Conservation (phyloP, 805 yeast genomes). For the Spathaspora boniae region DNA sequence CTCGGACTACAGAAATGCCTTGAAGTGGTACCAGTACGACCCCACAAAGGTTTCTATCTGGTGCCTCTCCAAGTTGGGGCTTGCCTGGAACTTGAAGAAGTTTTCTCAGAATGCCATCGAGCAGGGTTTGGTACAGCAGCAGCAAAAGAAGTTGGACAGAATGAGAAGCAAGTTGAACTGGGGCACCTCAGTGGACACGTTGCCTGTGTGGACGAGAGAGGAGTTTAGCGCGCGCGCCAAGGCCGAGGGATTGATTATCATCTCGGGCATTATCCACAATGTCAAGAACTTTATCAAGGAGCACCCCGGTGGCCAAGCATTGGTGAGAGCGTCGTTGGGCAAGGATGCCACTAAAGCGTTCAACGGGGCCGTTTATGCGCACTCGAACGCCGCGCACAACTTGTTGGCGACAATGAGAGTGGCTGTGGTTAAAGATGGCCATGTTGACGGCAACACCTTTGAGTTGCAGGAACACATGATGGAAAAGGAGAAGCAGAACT, state of each 20-base stretch:
- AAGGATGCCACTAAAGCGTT: conserved; percentile 83
- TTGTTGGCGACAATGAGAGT: conserved; percentile 79
- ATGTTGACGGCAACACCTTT: conserved; percentile 53
- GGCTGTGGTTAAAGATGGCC: conserved; percentile 69
- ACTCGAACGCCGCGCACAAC: conserved; percentile 84
- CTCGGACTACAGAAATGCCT: conserved; percentile 82
- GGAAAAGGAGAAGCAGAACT: conserved; percentile 27
- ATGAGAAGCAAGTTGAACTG: conserved; percentile 62
- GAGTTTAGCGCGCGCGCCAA: conserved; percentile 54
- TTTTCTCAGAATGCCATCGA: conserved; percentile 79
- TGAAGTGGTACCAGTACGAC: conserved; percentile 85
- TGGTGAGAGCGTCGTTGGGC: conserved; percentile 67
- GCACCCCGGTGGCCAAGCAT: conserved; percentile 83
- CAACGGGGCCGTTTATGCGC: conserved; percentile 83
- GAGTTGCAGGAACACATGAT: conserved; percentile 46
- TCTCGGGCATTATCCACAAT: conserved; percentile 78
- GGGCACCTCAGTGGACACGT: conserved; percentile 64
- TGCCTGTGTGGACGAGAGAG: conserved; percentile 73
- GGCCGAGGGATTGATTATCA: conserved; percentile 59
- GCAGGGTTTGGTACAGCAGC: conserved; percentile 79
- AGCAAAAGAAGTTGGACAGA: conserved; percentile 72
- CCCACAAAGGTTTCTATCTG: conserved; percentile 71
- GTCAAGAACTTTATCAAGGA: conserved; percentile 64
- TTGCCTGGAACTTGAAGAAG: conserved; percentile 70
- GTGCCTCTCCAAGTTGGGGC: conserved; percentile 57